Evolutionary conservation across 306 rosid genomes (phyloP).

Genomic region (Crotalaria pallida): DNA sequence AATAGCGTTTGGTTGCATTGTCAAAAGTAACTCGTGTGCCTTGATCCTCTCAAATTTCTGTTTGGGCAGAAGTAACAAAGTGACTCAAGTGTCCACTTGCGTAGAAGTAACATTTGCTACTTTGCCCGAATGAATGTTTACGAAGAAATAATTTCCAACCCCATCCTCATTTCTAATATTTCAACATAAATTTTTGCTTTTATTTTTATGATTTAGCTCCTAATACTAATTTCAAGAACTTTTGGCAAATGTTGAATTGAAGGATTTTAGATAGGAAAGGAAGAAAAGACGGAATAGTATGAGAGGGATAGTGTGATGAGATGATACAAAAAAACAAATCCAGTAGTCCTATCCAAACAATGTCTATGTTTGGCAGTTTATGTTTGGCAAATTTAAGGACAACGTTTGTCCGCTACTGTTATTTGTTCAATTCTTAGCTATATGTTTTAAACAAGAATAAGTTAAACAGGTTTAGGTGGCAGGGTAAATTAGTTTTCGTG

Average conservation of each 20-base stretch:
- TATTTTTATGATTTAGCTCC: not conserved
- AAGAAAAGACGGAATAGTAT: too few species aligned
- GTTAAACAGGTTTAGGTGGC: constrained; percentile 1
- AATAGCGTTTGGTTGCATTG: not conserved
- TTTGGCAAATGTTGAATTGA: too few species aligned
- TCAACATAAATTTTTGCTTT: too few species aligned
- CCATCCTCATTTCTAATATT: too few species aligned
- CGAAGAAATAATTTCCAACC: not conserved
- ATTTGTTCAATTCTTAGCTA: not conserved
- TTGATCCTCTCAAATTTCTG: constrained; percentile 1
- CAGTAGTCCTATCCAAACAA: not conserved
- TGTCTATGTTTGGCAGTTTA: not conserved
- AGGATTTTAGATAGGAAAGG: too few species aligned
- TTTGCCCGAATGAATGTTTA: not conserved
- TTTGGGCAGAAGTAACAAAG: not conserved
- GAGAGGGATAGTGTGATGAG: too few species aligned
- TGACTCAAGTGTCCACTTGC: not conserved
- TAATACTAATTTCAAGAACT: not conserved
- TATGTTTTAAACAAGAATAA: not conserved
- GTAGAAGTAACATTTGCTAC: not conserved
- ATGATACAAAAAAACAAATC: too few species aligned
- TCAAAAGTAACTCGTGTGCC: not conserved
- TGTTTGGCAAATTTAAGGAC: not conserved
- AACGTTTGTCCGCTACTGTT: not conserved
- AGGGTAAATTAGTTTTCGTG: not conserved